Evolutionary conservation across 345 rosid species (phyloP), one percentile per base, ranked within the genome.

Genomic region (Citrus cavaleriei): DNA sequence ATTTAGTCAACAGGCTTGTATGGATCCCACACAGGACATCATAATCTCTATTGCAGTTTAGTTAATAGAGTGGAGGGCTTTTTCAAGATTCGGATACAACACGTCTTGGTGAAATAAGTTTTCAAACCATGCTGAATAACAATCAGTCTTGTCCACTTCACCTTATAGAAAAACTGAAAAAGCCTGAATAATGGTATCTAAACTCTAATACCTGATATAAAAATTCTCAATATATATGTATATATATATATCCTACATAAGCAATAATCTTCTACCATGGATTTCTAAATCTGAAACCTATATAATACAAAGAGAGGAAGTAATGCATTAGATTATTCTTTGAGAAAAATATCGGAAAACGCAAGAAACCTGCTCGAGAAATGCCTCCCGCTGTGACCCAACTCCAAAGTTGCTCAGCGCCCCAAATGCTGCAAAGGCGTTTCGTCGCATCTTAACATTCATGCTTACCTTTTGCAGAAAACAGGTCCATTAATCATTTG

Each of bases 381-480:
- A 95, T 73, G 90, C 86, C 76, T 93, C 96, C 19, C 51, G 90
- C 51, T 90, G 93, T 73, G 86, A 86, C 74, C 90, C 95, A 83
- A 62, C 85, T 77, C 90, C 98, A 81, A 83, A 95, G 74, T 86
- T 90, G 88, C 95, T 89, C 76, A 95, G 84, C 37, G 89, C 89
- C 81, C 99, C 99, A 88, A 95, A 91, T 77, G 99, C 96, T 77
- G 93, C 84, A 83, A 95, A 92, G 35, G 99, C 95, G 77, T 87
- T 88, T 77, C 91, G 89, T 84, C 97, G 91, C 92, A 95, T 93
- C 87, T 92, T 91, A 37, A 84, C 86, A 79, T 93, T 91, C 93
- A 90, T 88, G 85, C 88, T 85, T 73, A 85, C 78, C 98, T 95
- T 87, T 83, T 81, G 32, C 67, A 49, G 64, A 72, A 57, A 75